Evolutionary conservation across 2,329 filamentous ascomycete genomes (phyloP).

Genomic region (Exserohilum rostratum): DNA sequence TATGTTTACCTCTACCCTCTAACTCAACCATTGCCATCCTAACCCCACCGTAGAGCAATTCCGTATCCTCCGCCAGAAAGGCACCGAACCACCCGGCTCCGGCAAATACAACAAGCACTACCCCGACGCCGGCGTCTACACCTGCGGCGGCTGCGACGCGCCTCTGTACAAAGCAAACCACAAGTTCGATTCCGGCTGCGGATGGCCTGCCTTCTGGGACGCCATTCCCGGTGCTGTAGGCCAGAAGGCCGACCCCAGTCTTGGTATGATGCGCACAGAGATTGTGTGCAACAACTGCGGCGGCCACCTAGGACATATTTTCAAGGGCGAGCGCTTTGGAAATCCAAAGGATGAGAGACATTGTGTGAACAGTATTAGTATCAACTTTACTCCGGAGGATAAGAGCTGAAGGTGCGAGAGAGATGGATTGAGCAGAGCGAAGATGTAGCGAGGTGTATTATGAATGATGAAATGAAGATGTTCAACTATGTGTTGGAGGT

Average conservation of each 20-base stretch:
- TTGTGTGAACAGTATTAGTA: constrained; percentile 91
- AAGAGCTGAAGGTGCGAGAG: constrained; percentile 51
- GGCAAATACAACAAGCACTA: constrained; percentile 90
- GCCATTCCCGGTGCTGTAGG: constrained; percentile 89
- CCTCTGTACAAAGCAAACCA: constrained; percentile 91
- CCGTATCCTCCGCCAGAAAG: constrained; percentile 87
- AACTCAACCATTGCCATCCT: neutral
- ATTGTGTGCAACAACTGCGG: constrained; percentile 96
- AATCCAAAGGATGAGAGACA: constrained; percentile 95
- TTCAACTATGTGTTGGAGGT: too few relatives aligned
- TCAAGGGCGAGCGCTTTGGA: constrained; percentile 82
- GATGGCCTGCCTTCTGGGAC: constrained; percentile 98
- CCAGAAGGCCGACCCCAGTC: constrained; percentile 74
- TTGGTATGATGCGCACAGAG: constrained; percentile 87
- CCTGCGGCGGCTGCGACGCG: constrained; percentile 82
- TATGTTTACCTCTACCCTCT: constrained; percentile 44
- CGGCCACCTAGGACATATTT: constrained; percentile 88
- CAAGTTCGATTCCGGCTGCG: constrained; percentile 96
- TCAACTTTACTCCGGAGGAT: constrained; percentile 81
- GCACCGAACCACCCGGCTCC: constrained; percentile 80
- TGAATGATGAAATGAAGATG: constrained; percentile 4
- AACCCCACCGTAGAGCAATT: constrained; percentile 76
- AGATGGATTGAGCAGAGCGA: neutral
- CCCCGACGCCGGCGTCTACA: constrained; percentile 77
- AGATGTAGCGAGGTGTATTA: constrained; percentile 15